phyloP scores from a whole-genome alignment of 768 basidiomycete genomes.

The Phylloporus rhodoxanthus region DNA sequence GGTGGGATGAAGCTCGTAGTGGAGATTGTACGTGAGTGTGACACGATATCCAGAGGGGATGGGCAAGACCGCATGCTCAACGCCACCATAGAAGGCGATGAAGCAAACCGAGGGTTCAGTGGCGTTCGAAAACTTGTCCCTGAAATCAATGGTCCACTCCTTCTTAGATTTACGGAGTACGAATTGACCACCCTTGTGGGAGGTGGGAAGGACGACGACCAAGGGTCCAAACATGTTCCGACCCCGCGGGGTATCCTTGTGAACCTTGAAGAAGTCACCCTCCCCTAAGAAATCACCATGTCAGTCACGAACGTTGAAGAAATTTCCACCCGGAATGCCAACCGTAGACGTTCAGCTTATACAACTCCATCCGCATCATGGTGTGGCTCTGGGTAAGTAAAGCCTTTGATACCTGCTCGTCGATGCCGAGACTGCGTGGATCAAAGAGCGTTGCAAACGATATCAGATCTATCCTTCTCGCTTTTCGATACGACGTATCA shows the following conservation, averaged over 20 bases:
- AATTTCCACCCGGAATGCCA: too few relatives aligned
- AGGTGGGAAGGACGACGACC: constrained; percentile 41
- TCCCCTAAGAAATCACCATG: too few relatives aligned
- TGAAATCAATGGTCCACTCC: constrained; percentile 7
- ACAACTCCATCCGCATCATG: too few relatives aligned
- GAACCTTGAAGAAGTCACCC: too few relatives aligned
- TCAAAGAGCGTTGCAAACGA: constrained; percentile 34
- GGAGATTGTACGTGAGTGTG: not conserved
- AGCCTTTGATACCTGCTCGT: constrained; percentile 15
- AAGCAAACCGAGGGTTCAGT: constrained; percentile 24
- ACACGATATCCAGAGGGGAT: constrained; percentile 7
- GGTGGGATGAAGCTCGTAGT: not conserved
- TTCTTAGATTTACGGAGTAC: constrained; percentile 29
- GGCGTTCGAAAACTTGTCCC: too few relatives aligned
- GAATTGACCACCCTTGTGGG: constrained; percentile 42
- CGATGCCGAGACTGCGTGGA: constrained; percentile 26
- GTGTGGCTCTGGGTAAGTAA: too few relatives aligned
- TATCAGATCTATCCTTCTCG: constrained; percentile 37
- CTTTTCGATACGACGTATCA: constrained; percentile 43
- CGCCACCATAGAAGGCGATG: constrained; percentile 35
- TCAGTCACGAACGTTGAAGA: too few relatives aligned
- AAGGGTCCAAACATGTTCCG: constrained; percentile 47
- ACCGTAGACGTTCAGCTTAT: too few relatives aligned
- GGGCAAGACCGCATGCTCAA: constrained; percentile 36
- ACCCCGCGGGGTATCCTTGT: constrained; percentile 30